Conservation (phyloP, 1,284 basidiomycete genomes). For the Gomphus bonarii region DNA sequence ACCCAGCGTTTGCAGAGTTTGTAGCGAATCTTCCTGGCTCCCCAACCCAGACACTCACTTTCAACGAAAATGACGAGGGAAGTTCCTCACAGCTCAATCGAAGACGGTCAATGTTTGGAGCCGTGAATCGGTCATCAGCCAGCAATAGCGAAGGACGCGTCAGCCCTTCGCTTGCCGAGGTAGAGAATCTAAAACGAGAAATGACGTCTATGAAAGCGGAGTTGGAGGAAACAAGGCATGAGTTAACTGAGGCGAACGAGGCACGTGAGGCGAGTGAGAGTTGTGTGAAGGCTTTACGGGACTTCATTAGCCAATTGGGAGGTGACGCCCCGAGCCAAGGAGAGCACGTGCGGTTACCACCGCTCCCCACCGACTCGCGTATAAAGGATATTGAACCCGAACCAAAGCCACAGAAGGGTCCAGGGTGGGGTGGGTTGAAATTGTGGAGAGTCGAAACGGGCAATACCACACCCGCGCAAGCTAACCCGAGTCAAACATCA, state of each 20-base stretch:
- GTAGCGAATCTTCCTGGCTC: slow-evolving; percentile 16
- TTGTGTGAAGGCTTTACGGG: slow-evolving; percentile 71
- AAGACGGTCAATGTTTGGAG: slow-evolving; percentile 4
- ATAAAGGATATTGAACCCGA: slow-evolving; percentile 34
- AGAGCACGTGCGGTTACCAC: slow-evolving; percentile 35
- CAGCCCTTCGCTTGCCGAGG: slow-evolving; percentile 23
- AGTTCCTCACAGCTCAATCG: slow-evolving; percentile 1
- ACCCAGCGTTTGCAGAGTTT: slow-evolving; percentile 18
- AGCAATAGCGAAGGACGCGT: slow-evolving; percentile 3
- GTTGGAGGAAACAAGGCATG: slow-evolving; percentile 53
- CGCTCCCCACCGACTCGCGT: slow-evolving; percentile 32
- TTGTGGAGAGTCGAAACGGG: slow-evolving; percentile 8
- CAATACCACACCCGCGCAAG: not conserved
- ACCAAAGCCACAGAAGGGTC: slow-evolving; percentile 21
- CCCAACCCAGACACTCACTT: not conserved
- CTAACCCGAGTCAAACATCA: not conserved
- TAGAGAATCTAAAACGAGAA: slow-evolving; percentile 54
- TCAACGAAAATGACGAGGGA: not conserved
- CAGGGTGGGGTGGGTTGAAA: slow-evolving; percentile 15
- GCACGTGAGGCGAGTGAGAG: slow-evolving; percentile 80
- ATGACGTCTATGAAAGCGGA: slow-evolving; percentile 44
- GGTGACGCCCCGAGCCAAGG: slow-evolving; percentile 23
- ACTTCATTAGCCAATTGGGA: slow-evolving; percentile 74
- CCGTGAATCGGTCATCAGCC: not conserved
- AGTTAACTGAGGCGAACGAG: slow-evolving; percentile 70